phyloP scores from a whole-genome alignment of 441 rosid genomes.

The Gossypium davidsonii region DNA sequence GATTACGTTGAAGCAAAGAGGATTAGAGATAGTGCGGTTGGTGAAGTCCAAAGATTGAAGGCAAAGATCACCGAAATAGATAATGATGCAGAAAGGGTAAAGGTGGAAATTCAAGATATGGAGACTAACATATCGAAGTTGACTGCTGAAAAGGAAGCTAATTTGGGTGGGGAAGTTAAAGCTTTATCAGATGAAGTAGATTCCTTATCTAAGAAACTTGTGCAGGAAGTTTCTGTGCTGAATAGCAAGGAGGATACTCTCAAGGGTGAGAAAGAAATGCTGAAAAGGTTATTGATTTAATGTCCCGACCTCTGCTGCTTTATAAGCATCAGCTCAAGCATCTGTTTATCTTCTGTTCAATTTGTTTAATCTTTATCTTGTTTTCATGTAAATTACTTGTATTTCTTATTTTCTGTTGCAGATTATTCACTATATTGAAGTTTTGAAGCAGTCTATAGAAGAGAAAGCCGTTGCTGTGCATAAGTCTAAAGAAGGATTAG shows the following conservation, averaged over 20 bases:
- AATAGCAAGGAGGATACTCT: constrained; percentile 74
- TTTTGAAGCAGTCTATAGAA: constrained; percentile 62
- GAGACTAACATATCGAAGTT: constrained; percentile 53
- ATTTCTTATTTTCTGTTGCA: constrained; percentile 21
- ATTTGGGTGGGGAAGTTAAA: constrained; percentile 85
- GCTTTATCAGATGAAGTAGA: constrained; percentile 69
- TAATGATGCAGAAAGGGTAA: constrained; percentile 34
- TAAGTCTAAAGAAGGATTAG: constrained; percentile 78
- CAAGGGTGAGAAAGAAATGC: constrained; percentile 62
- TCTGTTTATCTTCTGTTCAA: neutral
- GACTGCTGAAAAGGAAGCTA: constrained; percentile 82
- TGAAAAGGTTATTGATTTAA: constrained; percentile 48
- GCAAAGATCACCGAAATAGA: constrained; percentile 52
- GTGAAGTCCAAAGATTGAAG: constrained; percentile 56
- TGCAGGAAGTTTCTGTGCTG: constrained; percentile 67
- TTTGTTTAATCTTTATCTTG: neutral
- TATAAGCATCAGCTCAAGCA: constrained; percentile 5
- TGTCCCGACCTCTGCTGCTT: constrained; percentile 1
- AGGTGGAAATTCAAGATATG: constrained; percentile 48
- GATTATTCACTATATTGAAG: constrained; percentile 68
- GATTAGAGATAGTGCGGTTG: constrained; percentile 55
- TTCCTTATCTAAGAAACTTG: constrained; percentile 61
- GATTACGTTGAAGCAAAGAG: constrained; percentile 86
- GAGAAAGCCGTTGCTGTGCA: constrained; percentile 67
- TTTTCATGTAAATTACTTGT: neutral